Base-by-base conservation (phyloP, 148 eudicot species). In the Fagopyrum tataricum region DNA sequence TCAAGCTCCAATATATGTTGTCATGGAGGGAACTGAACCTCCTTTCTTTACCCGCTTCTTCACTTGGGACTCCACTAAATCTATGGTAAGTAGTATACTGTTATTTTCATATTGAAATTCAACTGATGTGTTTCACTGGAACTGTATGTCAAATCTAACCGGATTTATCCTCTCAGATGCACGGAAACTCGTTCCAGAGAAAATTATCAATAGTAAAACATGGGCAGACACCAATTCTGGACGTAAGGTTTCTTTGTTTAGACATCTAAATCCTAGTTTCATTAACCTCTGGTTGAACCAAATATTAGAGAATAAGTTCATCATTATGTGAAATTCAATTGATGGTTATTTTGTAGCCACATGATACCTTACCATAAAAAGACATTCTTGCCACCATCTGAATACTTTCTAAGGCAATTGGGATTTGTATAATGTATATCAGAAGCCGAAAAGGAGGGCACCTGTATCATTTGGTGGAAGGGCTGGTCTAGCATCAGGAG, bases 381-480 rank as follows among this genome's bases (percentile, higher is more conserved):
- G 58, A 52, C 20, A 52, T 15, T 52, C 20, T 52, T 17, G 58
- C n/a, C 58, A n/a, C 58, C 15, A 52, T 52, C 20, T 55, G 61
- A n/a, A 55, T 20, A 20, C 61, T 55, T 55, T 3, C 31, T 20
- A 55, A 7, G 7, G 61, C 24, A 26, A 0, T 11, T 23, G 66
- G 14, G 15, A 24, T 59, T n/a, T 59, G 23, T 26, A 61, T 64
- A 20, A 37, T 64, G 69, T 59, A 73, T 40, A 70, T 52, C 74
- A 96, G 99, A 96, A 96, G 86, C 97, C 97, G 24, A 96, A 88
- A 84, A 84, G 99, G 80, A 86, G 99, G 84, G 73, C 88, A 11
- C 89, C 97, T 42, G 84, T 82, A 73, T 78, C 91, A 77, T 87
- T 80, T 75, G 85, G 89, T 49, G 93, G 96, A 78, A 85, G 99